Evolutionary conservation across 345 rosid genomes (phyloP).

Genomic region (Camelina sativa): DNA sequence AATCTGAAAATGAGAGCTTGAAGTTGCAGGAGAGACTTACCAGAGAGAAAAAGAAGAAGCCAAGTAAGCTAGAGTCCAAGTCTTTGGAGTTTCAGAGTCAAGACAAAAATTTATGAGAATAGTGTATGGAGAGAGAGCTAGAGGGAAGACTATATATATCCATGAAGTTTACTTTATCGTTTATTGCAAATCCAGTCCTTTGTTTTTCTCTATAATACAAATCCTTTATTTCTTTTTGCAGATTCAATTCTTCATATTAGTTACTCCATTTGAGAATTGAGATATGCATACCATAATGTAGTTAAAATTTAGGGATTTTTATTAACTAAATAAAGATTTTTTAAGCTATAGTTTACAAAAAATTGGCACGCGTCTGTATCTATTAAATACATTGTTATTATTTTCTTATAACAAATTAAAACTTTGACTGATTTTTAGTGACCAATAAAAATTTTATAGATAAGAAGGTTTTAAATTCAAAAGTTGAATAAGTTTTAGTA

Average conservation of each 20-base stretch:
- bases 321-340: not conserved
- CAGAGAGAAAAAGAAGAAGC: conserved; percentile 19
- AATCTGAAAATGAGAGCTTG: conserved; percentile 28
- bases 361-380: not conserved
- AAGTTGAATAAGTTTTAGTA: not conserved
- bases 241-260: not conserved
- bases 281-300: not conserved
- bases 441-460: not conserved
- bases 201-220: not conserved
- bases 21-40: conserved; percentile 17
- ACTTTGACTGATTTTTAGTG: not conserved
- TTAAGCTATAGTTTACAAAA: not conserved
- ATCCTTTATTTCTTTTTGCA: not conserved
- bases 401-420: not conserved
- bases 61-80: conserved; percentile 32
- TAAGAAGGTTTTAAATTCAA: not conserved
- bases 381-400: not conserved
- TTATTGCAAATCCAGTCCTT: conserved; percentile 9
- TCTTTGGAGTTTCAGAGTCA: conserved; percentile 8
- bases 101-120: not conserved
- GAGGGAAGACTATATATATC: not conserved
- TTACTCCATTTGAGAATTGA: not conserved
- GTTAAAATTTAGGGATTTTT: too few relatives aligned
- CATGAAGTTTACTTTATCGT: conserved; percentile 8
- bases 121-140: not conserved